Percentiles rank a stretch among this genome's conserved stretches.
Conservation (phyloP, 352 stramenopile species). For the Globisporangium mamillatum region DNA sequence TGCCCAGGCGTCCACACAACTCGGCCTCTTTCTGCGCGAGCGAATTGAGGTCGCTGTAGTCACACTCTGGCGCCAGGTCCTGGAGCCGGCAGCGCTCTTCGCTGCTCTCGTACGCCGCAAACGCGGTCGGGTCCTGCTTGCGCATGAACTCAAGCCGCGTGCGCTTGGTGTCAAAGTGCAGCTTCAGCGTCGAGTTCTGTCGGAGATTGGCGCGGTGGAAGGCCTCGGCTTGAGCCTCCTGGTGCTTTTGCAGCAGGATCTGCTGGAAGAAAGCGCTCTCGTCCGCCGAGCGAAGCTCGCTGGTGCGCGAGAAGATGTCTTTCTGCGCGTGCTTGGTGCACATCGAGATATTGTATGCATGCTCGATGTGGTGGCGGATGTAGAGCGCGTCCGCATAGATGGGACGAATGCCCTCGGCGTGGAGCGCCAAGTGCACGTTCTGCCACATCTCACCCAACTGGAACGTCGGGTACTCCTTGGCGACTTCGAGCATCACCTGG, state of each 20-base stretch:
- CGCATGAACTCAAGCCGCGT: slow-evolving; percentile 70
- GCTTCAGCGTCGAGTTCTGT: slow-evolving; percentile 73
- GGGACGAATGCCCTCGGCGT: slow-evolving; percentile 58
- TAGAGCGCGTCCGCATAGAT: slow-evolving; percentile 78
- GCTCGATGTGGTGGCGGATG: slow-evolving; percentile 69
- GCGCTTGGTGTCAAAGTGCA: slow-evolving; percentile 74
- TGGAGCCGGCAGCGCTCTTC: slow-evolving; percentile 39
- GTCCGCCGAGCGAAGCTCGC: slow-evolving; percentile 12
- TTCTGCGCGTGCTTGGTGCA: slow-evolving; percentile 62
- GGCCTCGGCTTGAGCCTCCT: slow-evolving; percentile 57
- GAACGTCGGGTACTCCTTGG: slow-evolving; percentile 72
- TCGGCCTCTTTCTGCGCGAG: slow-evolving; percentile 54
- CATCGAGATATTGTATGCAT: slow-evolving; percentile 64
- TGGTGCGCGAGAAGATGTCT: slow-evolving; percentile 37
- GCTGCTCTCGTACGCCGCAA: slow-evolving; percentile 41
- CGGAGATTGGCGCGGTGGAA: slow-evolving; percentile 49
- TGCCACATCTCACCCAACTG: slow-evolving; percentile 74
- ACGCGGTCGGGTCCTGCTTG: slow-evolving; percentile 52
- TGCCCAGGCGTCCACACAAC: slow-evolving; percentile 51
- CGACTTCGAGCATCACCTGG: slow-evolving; percentile 66
- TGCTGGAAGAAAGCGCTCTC: slow-evolving; percentile 51
- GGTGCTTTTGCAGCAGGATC: slow-evolving; percentile 63
- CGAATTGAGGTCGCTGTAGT: slow-evolving; percentile 44
- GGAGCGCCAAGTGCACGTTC: slow-evolving; percentile 54
- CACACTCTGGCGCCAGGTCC: slow-evolving; percentile 46